Evolutionary conservation across 176 grass and related monocot genomes (phyloP), one percentile per base, ranked within the genome.

Genomic region (Zea luxurians): DNA sequence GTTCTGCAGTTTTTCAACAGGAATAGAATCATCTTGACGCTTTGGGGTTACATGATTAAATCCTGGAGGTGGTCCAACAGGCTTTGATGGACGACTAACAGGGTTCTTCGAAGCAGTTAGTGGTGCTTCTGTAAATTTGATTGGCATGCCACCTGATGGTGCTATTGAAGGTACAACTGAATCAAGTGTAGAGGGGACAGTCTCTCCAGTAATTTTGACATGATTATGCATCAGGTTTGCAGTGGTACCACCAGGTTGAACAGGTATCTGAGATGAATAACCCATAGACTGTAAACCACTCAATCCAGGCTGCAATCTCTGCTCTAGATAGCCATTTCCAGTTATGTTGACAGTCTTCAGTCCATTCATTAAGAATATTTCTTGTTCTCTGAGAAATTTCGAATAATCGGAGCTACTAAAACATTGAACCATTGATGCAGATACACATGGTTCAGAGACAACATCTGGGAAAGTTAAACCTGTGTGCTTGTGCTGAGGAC

Each of bases 31-130:
- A 73, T 92, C 85, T 44, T 84, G 91, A 71, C 82, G 83, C 70
- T 90, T 94, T 16, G 66, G 60, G 10, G 85, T 71, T 66, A 85
- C 50, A 73, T 88, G 86, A 62, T 75, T 82, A 86, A 96, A 96
- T 50, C 90, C 93, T 57, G 91, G 94, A 84, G 94, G 94, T 63
- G 94, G 94, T 7, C 94, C 94, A 85, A 42, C 65, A 47, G 78
- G 89, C 83, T 88, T 93, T 81, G 64, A 47, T 46, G 94, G 89
- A 64, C 87, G 91, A 83, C 94, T 90, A 44, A 97, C 87, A 83
- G 85, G 94, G 63, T 86, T 97, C 70, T 84, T 97, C 44, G 73
- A 66, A 66, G 72, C 18, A 64, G 81, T 57, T 70, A 82, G 69
- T 17, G 69, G 60, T 71, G 80, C 68, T 64, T 88, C 83, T 63